phyloP scores from a whole-genome alignment of 495 filamentous ascomycete species.

The Glonium stellatum region DNA sequence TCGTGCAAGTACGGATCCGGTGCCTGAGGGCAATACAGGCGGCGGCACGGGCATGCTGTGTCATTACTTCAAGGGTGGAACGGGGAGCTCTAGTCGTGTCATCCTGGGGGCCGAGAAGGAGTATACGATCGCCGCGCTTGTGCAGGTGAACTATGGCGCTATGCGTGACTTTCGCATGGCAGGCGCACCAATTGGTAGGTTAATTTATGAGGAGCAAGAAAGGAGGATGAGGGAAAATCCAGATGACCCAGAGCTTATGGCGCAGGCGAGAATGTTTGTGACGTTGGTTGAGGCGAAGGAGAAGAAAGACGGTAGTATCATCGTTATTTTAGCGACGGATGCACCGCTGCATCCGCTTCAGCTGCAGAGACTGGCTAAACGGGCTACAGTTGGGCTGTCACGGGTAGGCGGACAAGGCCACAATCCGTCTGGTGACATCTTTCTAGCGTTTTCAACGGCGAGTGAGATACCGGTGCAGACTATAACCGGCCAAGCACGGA shows the following conservation, averaged over 20 bases:
- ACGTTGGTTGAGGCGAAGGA: slow-evolving; percentile 28
- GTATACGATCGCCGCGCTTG: slow-evolving; percentile 47
- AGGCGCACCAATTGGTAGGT: slow-evolving; percentile 45
- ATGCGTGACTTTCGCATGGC: slow-evolving; percentile 41
- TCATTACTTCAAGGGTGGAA: slow-evolving; percentile 48
- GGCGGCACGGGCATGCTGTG: slow-evolving; percentile 50
- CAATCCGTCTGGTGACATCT: slow-evolving; percentile 48
- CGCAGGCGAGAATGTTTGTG: slow-evolving; percentile 10
- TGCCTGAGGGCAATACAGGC: slow-evolving; percentile 46
- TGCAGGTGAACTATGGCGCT: slow-evolving; percentile 48
- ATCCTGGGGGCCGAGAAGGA: slow-evolving; percentile 32
- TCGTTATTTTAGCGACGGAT: slow-evolving; percentile 47
- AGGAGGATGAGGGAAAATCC: slow-evolving; percentile 25
- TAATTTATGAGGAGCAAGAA: slow-evolving; percentile 36
- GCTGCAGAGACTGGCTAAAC: slow-evolving; percentile 47
- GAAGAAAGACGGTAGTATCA: slow-evolving; percentile 48
- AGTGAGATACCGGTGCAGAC: slow-evolving; percentile 36
- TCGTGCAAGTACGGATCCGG: slow-evolving; percentile 34
- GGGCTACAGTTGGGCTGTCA: slow-evolving; percentile 46
- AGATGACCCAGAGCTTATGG: slow-evolving; percentile 20
- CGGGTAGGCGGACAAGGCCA: slow-evolving; percentile 44
- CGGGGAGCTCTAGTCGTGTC: slow-evolving; percentile 43
- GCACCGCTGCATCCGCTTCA: slow-evolving; percentile 46
- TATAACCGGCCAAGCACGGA: slow-evolving; percentile 16
- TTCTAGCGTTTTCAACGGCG: slow-evolving; percentile 43